Evolutionary conservation across 345 rosid genomes (phyloP).

Genomic region (Murraya paniculata): DNA sequence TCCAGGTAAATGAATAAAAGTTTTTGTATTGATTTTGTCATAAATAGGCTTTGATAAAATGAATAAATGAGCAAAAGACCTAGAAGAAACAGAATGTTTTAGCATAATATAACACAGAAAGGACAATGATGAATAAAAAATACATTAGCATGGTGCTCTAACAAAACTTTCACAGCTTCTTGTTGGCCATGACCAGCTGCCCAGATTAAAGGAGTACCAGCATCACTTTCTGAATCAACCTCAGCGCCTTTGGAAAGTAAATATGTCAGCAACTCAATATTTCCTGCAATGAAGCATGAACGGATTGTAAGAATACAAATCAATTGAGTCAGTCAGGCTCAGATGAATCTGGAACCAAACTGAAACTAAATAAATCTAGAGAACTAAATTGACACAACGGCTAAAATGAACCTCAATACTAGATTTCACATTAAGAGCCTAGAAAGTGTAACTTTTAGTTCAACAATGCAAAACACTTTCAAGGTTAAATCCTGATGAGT

Average conservation of each 20-base stretch:
- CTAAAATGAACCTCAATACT: not conserved
- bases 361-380: not conserved
- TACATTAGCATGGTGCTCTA: conserved; percentile 80
- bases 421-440: not conserved
- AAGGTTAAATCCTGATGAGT: not conserved
- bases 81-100: not conserved
- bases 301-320: conserved; percentile 3
- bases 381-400: not conserved
- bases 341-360: not conserved
- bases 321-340: not conserved
- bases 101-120: not conserved
- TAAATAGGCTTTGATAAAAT: not conserved
- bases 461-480: not conserved
- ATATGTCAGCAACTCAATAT: conserved; percentile 58
- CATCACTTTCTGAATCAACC: conserved; percentile 81
- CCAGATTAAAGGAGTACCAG: conserved; percentile 89
- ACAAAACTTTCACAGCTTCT: conserved; percentile 69
- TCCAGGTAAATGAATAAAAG: not conserved
- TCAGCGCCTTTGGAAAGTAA: conserved; percentile 64
- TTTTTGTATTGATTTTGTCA: not conserved
- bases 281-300: conserved; percentile 44
- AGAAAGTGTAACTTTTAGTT: not conserved
- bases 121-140: not conserved
- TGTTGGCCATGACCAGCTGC: conserved; percentile 87
- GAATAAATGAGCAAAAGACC: not conserved